A percentile compares a stretch with the other conserved stretches of the same genome.
Evolutionary conservation across 768 basidiomycete species (phyloP).

Genomic region (Boletus edulis): DNA sequence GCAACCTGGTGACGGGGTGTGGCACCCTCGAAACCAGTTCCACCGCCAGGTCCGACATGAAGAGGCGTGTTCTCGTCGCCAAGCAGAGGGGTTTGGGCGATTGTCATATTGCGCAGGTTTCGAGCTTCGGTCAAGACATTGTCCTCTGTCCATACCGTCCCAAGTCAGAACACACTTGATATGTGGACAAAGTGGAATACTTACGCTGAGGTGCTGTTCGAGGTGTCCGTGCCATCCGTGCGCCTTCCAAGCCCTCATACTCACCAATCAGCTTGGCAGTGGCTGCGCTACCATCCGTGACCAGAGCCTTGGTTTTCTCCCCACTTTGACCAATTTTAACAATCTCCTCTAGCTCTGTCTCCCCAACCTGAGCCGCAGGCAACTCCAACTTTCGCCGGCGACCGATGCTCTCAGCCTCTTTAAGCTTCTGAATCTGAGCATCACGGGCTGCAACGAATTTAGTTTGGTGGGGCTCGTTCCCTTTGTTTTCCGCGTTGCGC

Average conservation of each 20-base stretch:
- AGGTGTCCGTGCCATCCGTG: slow-evolving; percentile 91
- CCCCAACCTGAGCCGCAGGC: slow-evolving; percentile 90
- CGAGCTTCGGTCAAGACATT: slow-evolving; percentile 93
- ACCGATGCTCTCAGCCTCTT: slow-evolving; percentile 95
- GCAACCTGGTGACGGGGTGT: slow-evolving; percentile 90
- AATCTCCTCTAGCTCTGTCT: slow-evolving; percentile 93
- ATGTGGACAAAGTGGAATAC: slow-evolving; percentile 30
- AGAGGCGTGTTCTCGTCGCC: slow-evolving; percentile 98
- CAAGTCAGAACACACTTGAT: slow-evolving; percentile 7
- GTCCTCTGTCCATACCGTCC: slow-evolving; percentile 62
- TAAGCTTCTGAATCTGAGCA: slow-evolving; percentile 95
- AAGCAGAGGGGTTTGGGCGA: slow-evolving; percentile 88
- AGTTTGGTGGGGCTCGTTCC: slow-evolving; percentile 72
- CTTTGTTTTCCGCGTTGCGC: slow-evolving; percentile 59
- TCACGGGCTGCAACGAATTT: slow-evolving; percentile 97
- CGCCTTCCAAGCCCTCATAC: slow-evolving; percentile 86
- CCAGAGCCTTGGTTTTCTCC: slow-evolving; percentile 84
- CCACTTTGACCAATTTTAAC: slow-evolving; percentile 96
- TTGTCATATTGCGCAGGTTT: slow-evolving; percentile 92
- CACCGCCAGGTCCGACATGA: slow-evolving; percentile 67
- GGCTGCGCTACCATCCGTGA: slow-evolving; percentile 78
- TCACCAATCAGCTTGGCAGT: slow-evolving; percentile 87
- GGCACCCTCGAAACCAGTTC: slow-evolving; percentile 92
- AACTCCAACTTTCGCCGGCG: slow-evolving; percentile 80
- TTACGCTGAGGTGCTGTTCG: slow-evolving; percentile 90